A percentile compares a stretch with the other conserved stretches of the same genome.
Conservation (phyloP, 257 asterid genomes). For the Solanum boliviense region DNA sequence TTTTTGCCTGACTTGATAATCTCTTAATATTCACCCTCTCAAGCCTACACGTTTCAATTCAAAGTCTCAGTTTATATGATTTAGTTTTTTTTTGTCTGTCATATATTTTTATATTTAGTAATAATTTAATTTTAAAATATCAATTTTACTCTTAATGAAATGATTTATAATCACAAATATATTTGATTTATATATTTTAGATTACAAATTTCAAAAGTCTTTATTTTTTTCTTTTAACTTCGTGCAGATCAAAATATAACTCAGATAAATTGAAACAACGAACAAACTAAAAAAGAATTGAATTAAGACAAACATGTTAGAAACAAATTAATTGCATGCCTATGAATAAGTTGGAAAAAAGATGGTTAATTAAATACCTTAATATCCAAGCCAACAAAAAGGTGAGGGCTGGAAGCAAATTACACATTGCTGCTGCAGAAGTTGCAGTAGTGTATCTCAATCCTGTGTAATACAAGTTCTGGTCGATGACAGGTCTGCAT, state of each 20-base stretch:
- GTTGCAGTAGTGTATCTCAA: constrained; percentile 63
- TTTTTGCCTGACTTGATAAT: constrained; percentile 41
- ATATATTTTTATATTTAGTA: too few relatives aligned
- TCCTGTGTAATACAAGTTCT: constrained; percentile 54
- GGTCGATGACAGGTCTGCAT: constrained; percentile 62
- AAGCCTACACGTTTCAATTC: constrained; percentile 20
- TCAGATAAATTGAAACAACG: background rate
- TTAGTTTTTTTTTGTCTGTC: too few relatives aligned
- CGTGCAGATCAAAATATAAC: background rate
- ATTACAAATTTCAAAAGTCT: too few relatives aligned
- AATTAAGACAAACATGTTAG: background rate
- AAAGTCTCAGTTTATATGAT: too few relatives aligned
- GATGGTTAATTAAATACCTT: constrained; percentile 21
- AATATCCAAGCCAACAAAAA: constrained; percentile 66
- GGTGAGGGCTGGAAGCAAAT: constrained; percentile 67
- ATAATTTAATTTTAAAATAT: too few relatives aligned
- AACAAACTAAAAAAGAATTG: too few relatives aligned
- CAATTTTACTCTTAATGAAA: too few relatives aligned
- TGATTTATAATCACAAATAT: too few relatives aligned
- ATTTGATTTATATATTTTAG: too few relatives aligned
- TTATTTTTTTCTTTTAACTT: too few relatives aligned
- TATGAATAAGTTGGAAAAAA: background rate
- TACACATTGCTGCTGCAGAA: constrained; percentile 53
- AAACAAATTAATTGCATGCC: background rate
- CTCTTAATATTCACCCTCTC: constrained; percentile 47